Evolutionary conservation across 1,284 basidiomycete species (phyloP).

Genomic region (Trametes sp.): DNA sequence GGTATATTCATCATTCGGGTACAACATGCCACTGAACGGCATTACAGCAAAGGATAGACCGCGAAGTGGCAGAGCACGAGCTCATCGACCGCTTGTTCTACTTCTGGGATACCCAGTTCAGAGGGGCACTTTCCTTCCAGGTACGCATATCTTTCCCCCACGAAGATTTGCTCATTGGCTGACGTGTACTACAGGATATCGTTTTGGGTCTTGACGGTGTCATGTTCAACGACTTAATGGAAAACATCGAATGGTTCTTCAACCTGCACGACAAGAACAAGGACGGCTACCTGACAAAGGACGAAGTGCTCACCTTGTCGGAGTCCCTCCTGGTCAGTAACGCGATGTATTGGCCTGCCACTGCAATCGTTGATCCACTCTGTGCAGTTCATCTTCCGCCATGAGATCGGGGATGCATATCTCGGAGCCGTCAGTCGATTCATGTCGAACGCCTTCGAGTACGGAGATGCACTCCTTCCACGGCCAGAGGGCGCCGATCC

Average conservation of each 20-base stretch:
- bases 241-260: slow-evolving; percentile 99
- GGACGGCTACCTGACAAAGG: slow-evolving; percentile 93
- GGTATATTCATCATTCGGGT: slow-evolving; percentile 31
- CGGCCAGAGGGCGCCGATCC: slow-evolving; percentile 52
- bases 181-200: slow-evolving; percentile 69
- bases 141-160: slow-evolving; percentile 45
- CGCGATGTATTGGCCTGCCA: not conserved
- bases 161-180: not conserved
- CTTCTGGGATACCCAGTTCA: slow-evolving; percentile 87
- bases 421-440: slow-evolving; percentile 95
- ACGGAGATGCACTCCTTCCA: slow-evolving; percentile 85
- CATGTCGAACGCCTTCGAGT: slow-evolving; percentile 97
- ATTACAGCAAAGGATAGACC: slow-evolving; percentile 77
- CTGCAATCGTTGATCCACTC: not conserved
- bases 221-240: slow-evolving; percentile 97
- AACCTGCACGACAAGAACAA: slow-evolving; percentile 96
- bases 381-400: slow-evolving; percentile 93
- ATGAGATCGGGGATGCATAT: slow-evolving; percentile 96
- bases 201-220: slow-evolving; percentile 90
- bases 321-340: slow-evolving; percentile 87
- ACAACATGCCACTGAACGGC: slow-evolving; percentile 27
- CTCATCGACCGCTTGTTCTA: slow-evolving; percentile 85
- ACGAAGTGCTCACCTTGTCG: slow-evolving; percentile 94
- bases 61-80: slow-evolving; percentile 84
- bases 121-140: slow-evolving; percentile 88